Base-by-base conservation (phyloP, 371 early-diverging fungal genomes). In the Blastocladiella emersonii region DNA sequence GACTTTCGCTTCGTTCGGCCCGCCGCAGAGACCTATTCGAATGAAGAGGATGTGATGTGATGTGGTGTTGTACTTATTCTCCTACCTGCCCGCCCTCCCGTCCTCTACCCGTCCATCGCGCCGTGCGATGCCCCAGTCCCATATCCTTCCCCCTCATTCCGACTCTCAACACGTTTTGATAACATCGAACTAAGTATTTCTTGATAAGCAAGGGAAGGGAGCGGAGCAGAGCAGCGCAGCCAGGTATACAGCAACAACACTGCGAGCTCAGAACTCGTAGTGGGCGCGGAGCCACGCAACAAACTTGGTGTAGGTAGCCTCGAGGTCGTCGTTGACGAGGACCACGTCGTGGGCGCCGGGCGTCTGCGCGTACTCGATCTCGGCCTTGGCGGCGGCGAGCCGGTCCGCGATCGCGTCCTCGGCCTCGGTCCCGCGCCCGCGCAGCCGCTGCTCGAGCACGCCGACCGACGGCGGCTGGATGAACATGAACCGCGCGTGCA, bases 341-440 rank as follows among this genome's bases (percentile, higher is more conserved):
- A 85, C 76, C 61, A 70, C 65, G 70, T 96, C 94, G 66, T 87
- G 86, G 10, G 83, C 67, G 21, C 88, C 88, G 36, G 85, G 80
- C 57, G 78, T 65, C 45, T 79, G 74, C 41, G 88, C 91, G 65
- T 87, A 95, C 51, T 83, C 92, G 43, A 95, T 69, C 70, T 93
- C 94, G 41, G 74, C 72, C 65, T 81, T 78, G 6, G 93, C 88
- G 21, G 91, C 79, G 7, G 69, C 78, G 45, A 97, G 68, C 49
- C 98, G 83, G 53, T 79, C 80, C 57, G 75, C 60, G 19, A 95
- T 68, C 41, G 81, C 78, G 15, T 82, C 83, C 66, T 90, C 92
- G 25, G 81, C 86, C 68, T 97, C 98, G 32, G 95, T 94, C 10
- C 86, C 86, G 37, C 98, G 87, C 56, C 78, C 78, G 62, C 88